Conservation (phyloP, 2,329 filamentous ascomycete species). For the Aspergillus pseudoterreus region DNA sequence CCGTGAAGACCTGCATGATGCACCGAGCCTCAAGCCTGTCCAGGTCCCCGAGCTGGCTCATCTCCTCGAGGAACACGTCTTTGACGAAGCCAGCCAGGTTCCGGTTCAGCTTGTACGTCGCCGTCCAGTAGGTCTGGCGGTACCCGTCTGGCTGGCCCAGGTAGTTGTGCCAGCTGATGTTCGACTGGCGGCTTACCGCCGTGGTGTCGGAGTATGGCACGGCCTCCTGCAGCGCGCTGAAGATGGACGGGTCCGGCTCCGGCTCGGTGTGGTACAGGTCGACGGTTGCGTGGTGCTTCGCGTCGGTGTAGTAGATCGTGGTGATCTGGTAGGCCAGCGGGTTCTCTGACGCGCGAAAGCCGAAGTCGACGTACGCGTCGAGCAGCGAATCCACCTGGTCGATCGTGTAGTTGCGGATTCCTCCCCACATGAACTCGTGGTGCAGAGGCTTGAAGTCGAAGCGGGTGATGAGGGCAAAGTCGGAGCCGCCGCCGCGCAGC, state of each 20-base stretch:
- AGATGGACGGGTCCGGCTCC: constrained; percentile 34
- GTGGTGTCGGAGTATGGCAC: constrained; percentile 27
- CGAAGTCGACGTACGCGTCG: constrained; percentile 31
- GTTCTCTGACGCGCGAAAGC: constrained; percentile 18
- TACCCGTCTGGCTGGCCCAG: constrained; percentile 31
- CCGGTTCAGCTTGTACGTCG: constrained; percentile 27
- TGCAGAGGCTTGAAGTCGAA: constrained; percentile 40
- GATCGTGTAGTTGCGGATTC: constrained; percentile 26
- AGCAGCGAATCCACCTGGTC: constrained; percentile 27
- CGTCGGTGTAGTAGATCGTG: constrained; percentile 26
- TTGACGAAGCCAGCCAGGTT: constrained; percentile 21
- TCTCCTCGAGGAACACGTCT: neutral
- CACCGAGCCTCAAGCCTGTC: neutral
- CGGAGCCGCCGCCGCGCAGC: constrained; percentile 39
- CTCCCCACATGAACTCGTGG: constrained; percentile 39
- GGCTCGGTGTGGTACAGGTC: constrained; percentile 39
- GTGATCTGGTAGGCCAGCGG: constrained; percentile 33
- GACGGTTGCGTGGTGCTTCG: constrained; percentile 24
- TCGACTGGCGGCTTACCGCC: constrained; percentile 22
- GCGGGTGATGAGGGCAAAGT: constrained; percentile 37
- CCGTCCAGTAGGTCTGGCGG: constrained; percentile 32
- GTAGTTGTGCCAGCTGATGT: constrained; percentile 34
- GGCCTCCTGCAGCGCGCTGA: constrained; percentile 34
- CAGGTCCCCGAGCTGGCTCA: constrained; percentile 8
- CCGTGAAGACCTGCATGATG: constrained; percentile 32